Percentiles rank a stretch among this genome's conserved stretches.
Evolutionary conservation across 1,284 basidiomycete species (phyloP).

Genomic region (Wolfiporia cocos): DNA sequence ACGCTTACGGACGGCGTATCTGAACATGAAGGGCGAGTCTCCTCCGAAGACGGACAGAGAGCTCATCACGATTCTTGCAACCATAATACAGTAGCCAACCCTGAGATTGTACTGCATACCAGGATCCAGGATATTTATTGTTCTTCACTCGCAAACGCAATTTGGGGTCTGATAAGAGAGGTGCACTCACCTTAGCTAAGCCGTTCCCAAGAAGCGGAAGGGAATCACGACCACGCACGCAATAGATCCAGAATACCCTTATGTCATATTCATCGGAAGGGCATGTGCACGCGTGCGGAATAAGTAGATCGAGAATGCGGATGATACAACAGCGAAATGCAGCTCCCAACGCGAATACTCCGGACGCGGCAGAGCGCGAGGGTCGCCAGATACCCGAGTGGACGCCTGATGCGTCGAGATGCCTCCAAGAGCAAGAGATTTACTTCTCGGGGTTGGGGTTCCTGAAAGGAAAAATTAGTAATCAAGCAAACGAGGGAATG

Average conservation of each 20-base stretch:
- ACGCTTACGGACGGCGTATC: constrained; percentile 51
- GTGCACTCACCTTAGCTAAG: no score
- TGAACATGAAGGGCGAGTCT: constrained; percentile 25
- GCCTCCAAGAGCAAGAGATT: constrained; percentile 24
- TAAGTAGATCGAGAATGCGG: constrained; percentile 18
- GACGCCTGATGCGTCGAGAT: constrained; percentile 18
- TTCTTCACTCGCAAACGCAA: no score
- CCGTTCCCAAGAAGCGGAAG: no score
- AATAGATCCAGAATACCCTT: constrained; percentile 5
- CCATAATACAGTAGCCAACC: constrained; percentile 17
- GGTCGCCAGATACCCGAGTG: constrained; percentile 4
- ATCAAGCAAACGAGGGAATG: constrained; percentile 13
- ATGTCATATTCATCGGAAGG: constrained; percentile 16
- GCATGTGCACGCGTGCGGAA: constrained; percentile 16
- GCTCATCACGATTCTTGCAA: constrained; percentile 19
- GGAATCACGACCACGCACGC: not conserved
- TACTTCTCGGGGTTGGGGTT: constrained; percentile 84
- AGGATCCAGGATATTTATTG: not conserved
- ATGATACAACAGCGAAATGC: constrained; percentile 17
- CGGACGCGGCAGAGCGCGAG: no score
- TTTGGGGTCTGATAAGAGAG: no score
- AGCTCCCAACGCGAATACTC: constrained; percentile 15
- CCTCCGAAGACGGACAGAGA: constrained; percentile 20
- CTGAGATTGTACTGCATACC: not conserved
- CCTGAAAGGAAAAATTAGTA: constrained; percentile 38